Evolutionary conservation across 495 filamentous ascomycete genomes (phyloP).

Genomic region (Cairneyella variabilis): DNA sequence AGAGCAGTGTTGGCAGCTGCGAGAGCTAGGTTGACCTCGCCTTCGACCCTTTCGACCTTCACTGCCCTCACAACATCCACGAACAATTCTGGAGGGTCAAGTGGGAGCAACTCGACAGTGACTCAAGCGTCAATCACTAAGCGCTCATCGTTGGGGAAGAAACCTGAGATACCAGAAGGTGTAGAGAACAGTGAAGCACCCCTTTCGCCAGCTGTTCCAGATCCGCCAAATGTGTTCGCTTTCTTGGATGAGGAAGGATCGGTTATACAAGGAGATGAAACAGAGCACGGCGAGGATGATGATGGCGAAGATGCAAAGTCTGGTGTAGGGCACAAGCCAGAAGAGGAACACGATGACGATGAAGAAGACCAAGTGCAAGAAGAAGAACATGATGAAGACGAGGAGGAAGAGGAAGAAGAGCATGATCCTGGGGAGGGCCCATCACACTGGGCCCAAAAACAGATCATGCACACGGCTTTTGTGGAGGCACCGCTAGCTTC

Average conservation of each 20-base stretch:
- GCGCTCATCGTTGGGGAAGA: conserved; percentile 12
- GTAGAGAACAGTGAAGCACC: conserved; percentile 11
- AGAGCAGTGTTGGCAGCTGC: conserved; percentile 22
- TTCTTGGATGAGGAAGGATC: conserved; percentile 17
- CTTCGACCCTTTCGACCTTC: conserved; percentile 24
- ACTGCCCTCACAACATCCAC: conserved; percentile 22
- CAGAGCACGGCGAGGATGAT: neutral
- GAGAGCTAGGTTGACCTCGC: conserved; percentile 24
- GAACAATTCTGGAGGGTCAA: conserved; percentile 30
- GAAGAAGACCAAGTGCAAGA: neutral
- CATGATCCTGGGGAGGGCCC: neutral
- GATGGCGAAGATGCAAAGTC: too few relatives aligned
- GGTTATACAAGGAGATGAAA: neutral
- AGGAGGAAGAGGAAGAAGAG: conserved; percentile 5
- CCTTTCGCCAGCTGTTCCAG: conserved; percentile 25
- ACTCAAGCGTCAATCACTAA: conserved; percentile 29
- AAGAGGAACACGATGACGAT: conserved; percentile 3
- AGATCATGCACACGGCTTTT: neutral
- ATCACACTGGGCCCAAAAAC: neutral
- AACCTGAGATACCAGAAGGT: too few relatives aligned
- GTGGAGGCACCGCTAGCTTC: neutral
- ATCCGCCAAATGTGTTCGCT: conserved; percentile 24
- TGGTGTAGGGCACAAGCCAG: neutral
- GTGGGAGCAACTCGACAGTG: conserved; percentile 33
- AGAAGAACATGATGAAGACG: conserved; percentile 10